These are phyloP conservation scores for Rhodotorula sp. DNA, from an alignment of 1,284 basidiomycete genomes.

Conservation along the genomic window DNA sequence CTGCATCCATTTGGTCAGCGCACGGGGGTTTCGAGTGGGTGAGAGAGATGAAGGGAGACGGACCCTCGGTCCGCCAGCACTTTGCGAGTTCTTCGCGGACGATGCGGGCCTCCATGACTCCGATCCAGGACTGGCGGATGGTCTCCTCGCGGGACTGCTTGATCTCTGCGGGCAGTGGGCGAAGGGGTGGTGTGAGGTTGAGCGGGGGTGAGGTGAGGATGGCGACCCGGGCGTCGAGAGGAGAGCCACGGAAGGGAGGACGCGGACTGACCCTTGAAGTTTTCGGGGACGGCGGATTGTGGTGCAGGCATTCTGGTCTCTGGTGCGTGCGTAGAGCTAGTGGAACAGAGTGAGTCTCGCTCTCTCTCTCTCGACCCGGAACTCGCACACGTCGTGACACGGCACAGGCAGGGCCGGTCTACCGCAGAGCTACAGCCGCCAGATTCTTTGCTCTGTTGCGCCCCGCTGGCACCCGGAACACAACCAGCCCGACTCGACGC, in stretches of 20 bases:
- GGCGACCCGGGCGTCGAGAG: not conserved
- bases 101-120: slow-evolving; percentile 87
- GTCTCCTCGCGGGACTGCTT: slow-evolving; percentile 66
- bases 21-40: not conserved
- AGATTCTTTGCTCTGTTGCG: not conserved
- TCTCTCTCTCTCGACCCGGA: no score
- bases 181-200: not conserved
- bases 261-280: slow-evolving; percentile 33
- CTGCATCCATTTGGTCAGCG: slow-evolving; percentile 15
- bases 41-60: slow-evolving; percentile 31
- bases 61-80: slow-evolving; percentile 84
- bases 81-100: slow-evolving; percentile 86
- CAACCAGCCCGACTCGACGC: no score
- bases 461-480: not conserved
- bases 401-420: no score
- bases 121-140: slow-evolving; percentile 90
- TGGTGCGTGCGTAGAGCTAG: not conserved
- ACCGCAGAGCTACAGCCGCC: no score
- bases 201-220: not conserved
- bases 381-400: no score
- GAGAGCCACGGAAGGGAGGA: not conserved
- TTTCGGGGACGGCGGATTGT: slow-evolving; percentile 30
- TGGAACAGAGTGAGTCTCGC: not conserved
- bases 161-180: slow-evolving; percentile 47
- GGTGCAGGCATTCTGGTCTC: slow-evolving; percentile 22